These are phyloP conservation scores for Blastocystis hominis DNA, from an alignment of 352 stramenopile genomes.

Conservation along the genomic window DNA sequence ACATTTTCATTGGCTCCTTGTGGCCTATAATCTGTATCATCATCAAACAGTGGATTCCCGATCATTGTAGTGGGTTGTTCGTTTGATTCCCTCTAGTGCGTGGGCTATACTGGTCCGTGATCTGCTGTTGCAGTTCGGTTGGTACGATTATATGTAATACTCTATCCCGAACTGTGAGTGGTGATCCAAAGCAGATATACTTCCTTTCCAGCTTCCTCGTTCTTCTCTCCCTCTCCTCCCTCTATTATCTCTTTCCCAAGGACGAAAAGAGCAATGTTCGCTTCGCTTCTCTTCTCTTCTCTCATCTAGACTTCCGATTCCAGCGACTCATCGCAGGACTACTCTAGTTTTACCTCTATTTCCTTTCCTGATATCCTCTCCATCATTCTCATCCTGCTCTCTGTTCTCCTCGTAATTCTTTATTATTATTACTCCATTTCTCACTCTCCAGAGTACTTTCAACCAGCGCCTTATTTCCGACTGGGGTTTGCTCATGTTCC, in stretches of 20 bases:
- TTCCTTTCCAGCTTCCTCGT: background rate
- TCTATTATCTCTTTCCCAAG: background rate
- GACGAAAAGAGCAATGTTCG: background rate
- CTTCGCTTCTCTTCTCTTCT: background rate
- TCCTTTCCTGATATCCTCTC: background rate
- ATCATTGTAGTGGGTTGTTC: background rate
- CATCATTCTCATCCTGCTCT: background rate
- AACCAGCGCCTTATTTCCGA: constrained; percentile 9
- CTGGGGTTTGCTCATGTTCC: constrained; percentile 24
- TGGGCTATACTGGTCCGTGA: constrained; percentile 29
- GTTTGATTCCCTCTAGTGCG: background rate
- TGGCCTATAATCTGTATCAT: constrained; percentile 48
- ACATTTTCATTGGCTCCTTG: constrained; percentile 31
- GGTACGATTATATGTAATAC: constrained; percentile 36
- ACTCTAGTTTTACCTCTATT: background rate
- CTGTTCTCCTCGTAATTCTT: background rate
- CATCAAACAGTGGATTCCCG: constrained; percentile 39
- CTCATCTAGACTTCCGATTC: background rate
- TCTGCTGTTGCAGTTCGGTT: constrained; percentile 43
- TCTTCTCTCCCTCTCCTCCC: background rate
- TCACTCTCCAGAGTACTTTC: background rate
- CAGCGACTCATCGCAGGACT: background rate
- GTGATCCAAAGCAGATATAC: background rate
- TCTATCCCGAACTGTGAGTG: background rate
- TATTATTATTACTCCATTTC: background rate